These are phyloP conservation scores for Ogataea nakhonphanomensis DNA, from an alignment of 805 yeast species.

Conservation along the genomic window DNA sequence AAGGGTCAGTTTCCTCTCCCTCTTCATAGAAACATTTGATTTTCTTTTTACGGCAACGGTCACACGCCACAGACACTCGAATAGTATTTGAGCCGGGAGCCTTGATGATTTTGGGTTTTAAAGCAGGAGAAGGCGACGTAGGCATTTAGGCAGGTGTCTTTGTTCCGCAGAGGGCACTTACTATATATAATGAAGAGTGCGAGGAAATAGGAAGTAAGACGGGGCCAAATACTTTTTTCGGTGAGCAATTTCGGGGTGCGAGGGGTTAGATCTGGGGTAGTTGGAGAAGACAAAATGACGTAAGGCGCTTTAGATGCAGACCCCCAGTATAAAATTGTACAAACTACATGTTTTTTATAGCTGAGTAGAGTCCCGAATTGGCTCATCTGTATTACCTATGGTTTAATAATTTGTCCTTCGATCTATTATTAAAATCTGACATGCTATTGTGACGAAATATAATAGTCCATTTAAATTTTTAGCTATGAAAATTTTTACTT, in stretches of 20 bases:
- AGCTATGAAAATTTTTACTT: slow-evolving; percentile 3
- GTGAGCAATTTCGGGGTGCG: slow-evolving; percentile 10
- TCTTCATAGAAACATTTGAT: slow-evolving; percentile 52
- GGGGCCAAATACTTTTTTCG: slow-evolving; percentile 1
- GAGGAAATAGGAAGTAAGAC: no score
- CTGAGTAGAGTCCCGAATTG: background rate
- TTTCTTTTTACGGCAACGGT: slow-evolving; percentile 79
- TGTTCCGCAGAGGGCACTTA: background rate
- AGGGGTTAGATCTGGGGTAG: slow-evolving; percentile 8
- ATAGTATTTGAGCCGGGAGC: slow-evolving; percentile 65
- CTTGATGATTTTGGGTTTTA: slow-evolving; percentile 49
- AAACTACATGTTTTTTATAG: background rate
- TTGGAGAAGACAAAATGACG: background rate
- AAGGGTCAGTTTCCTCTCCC: slow-evolving; percentile 31
- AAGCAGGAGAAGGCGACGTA: slow-evolving; percentile 1
- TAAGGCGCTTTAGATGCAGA: background rate
- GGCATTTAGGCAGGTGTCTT: background rate
- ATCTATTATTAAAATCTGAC: no score
- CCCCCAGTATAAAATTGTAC: background rate
- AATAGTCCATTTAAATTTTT: background rate
- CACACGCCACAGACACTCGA: slow-evolving; percentile 89
- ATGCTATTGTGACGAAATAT: no score
- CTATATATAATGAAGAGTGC: no score
- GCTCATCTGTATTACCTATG: no score
- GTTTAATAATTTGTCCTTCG: no score